Evolutionary conservation across 768 basidiomycete species (phyloP).

Genomic region (Naematelia aurantialba): DNA sequence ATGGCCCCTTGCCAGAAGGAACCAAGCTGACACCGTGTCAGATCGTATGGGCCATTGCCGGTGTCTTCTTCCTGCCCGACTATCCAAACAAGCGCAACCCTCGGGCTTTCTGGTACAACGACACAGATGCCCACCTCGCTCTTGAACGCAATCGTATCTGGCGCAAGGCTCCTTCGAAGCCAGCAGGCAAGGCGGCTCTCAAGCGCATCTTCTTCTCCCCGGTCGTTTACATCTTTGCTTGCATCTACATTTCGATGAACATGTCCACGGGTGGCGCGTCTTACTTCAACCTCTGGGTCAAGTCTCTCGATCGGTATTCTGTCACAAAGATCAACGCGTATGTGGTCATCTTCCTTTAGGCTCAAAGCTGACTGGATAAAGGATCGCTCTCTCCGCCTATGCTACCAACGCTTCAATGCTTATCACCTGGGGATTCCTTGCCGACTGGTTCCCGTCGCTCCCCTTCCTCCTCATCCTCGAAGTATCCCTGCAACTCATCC

Average conservation of each 20-base stretch:
- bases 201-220: background rate
- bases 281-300: background rate
- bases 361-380: background rate
- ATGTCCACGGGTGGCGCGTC: background rate
- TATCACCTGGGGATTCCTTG: background rate
- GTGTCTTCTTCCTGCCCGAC: background rate
- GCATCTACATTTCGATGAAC: background rate
- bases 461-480: slow-evolving; percentile 2
- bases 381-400: slow-evolving; percentile 1
- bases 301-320: background rate
- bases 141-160: background rate
- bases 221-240: background rate
- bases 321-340: slow-evolving; percentile 1
- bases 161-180: background rate
- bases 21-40: background rate
- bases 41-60: background rate
- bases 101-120: background rate
- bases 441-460: slow-evolving; percentile 3
- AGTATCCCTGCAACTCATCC: slow-evolving; percentile 16
- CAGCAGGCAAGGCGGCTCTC: background rate
- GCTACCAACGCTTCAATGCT: background rate
- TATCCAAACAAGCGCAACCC: background rate
- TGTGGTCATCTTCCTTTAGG: background rate
- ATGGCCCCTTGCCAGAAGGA: background rate
- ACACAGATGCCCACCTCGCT: background rate